Percentiles rank a stretch among this genome's conserved stretches.
Evolutionary conservation across 2,329 filamentous ascomycete genomes (phyloP).

Genomic region (Magnaporthales sp.): DNA sequence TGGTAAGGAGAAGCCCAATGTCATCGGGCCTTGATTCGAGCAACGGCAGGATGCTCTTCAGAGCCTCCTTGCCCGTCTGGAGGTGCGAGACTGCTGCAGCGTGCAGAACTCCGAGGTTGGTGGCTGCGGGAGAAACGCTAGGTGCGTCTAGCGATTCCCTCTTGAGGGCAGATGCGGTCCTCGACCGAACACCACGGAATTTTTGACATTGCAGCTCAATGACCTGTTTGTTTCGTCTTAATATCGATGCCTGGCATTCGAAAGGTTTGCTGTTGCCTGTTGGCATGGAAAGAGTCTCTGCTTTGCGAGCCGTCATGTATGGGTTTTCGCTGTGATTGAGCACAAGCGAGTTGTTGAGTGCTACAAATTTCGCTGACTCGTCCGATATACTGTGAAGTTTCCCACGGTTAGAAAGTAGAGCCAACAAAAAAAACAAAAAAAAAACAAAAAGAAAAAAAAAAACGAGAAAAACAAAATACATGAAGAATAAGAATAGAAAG

Average conservation of each 20-base stretch:
- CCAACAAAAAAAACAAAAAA: background rate
- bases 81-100: constrained; percentile 66
- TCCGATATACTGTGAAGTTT: constrained; percentile 49
- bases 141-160: constrained; percentile 17
- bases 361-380: constrained; percentile 55
- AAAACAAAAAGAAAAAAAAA: background rate
- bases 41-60: constrained; percentile 61
- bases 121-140: constrained; percentile 22
- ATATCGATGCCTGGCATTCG: constrained; percentile 54
- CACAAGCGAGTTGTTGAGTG: constrained; percentile 52
- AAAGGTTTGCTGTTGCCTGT: constrained; percentile 57
- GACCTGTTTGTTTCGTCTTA: constrained; percentile 55
- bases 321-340: constrained; percentile 46
- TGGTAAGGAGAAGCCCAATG: constrained; percentile 69
- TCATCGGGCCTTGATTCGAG: constrained; percentile 70
- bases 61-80: constrained; percentile 53
- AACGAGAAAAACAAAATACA: too few relatives aligned
- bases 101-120: constrained; percentile 41
- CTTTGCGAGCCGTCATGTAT: constrained; percentile 55
- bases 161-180: constrained; percentile 34
- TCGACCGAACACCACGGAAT: constrained; percentile 47
- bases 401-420: background rate
- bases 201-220: constrained; percentile 61
- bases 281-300: constrained; percentile 42
- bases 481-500: too few relatives aligned